Percentiles rank a stretch among this genome's conserved stretches.
phyloP scores from a whole-genome alignment of 2,329 filamentous ascomycete genomes.

The Capronia epimyces region DNA sequence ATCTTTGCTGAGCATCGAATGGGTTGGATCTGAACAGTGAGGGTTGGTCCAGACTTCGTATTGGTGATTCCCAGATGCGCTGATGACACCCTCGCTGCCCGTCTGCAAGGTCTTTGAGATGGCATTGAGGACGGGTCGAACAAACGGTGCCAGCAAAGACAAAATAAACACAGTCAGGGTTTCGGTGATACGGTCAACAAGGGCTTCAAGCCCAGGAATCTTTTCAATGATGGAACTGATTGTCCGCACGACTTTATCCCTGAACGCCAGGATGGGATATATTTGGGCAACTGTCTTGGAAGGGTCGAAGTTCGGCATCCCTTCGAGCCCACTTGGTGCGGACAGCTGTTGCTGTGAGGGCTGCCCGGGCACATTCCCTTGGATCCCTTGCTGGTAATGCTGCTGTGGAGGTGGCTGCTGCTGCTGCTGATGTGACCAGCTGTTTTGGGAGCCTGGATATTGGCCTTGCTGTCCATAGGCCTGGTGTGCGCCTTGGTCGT shows the following conservation, averaged over 20 bases:
- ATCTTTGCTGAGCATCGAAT: slow-evolving; percentile 78
- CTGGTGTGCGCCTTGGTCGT: background rate
- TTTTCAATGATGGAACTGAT: slow-evolving; percentile 83
- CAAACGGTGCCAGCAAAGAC: slow-evolving; percentile 82
- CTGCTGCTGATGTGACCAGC: slow-evolving; percentile 6
- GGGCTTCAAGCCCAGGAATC: slow-evolving; percentile 77
- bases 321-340: slow-evolving; percentile 56
- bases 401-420: slow-evolving; percentile 14
- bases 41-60: slow-evolving; percentile 75
- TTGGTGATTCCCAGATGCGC: slow-evolving; percentile 66
- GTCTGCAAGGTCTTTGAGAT: slow-evolving; percentile 80
- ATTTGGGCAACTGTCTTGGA: slow-evolving; percentile 73
- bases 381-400: slow-evolving; percentile 5
- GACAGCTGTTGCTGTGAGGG: slow-evolving; percentile 27
- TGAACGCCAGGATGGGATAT: slow-evolving; percentile 89
- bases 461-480: slow-evolving; percentile 5
- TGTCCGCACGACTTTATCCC: slow-evolving; percentile 84
- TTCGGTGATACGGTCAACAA: slow-evolving; percentile 93
- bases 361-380: slow-evolving; percentile 1
- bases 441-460: background rate
- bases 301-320: slow-evolving; percentile 74
- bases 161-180: slow-evolving; percentile 87
- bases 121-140: slow-evolving; percentile 83
- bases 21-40: slow-evolving; percentile 69
- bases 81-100: slow-evolving; percentile 68